Evolutionary conservation across 2,329 filamentous ascomycete genomes (phyloP), one percentile per base, ranked within the genome.

Genomic region (Claviceps africana): DNA sequence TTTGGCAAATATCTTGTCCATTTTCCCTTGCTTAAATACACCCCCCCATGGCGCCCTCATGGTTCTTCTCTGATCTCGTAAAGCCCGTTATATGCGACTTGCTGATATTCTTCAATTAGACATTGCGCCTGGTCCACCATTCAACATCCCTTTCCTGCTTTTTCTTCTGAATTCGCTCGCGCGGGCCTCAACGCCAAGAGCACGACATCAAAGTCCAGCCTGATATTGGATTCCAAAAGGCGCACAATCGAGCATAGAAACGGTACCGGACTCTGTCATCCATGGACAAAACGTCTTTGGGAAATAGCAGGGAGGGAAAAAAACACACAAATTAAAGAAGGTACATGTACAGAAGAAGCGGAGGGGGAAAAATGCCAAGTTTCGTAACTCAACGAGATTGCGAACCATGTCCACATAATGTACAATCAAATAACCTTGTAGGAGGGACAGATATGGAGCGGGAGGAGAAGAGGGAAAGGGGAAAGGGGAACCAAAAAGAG

Each of bases 151-250:
- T 53, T 45, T 33, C 47, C 43, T 48, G 48, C 33, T 44, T 50
- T 40, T 31, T 33, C 17, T 21, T n/a, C 43, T 22, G 25, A 7
- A 25, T 30, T 44, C 49, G 25, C 35, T 52, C 43, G 46, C 52
- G 55, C 46, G 51, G 42, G 54, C 53, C 49, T 51, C 52, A 49
- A 57, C 51, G 52, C 53, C 37, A n/a, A 51, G 51, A 47, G 54
- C 56, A 42, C 59, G 63, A 50, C 60, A 66, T 63, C 64, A 61
- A 62, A 64, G 60, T 55, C 65, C 64, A 63, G 64, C 65, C 63
- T 44, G 43, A 50, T 50, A 28, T 37, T 45, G 43, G 15, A 6
- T 21, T 47, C 9, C 37, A 19, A 21, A 28, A 39, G 48, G 8
- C 44, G 47, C 43, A 28, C 47, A 6, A 19, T 37, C 44, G 42